phyloP scores from a whole-genome alignment of 2,329 filamentous ascomycete species.

The Ophioceras dolichostomum region DNA sequence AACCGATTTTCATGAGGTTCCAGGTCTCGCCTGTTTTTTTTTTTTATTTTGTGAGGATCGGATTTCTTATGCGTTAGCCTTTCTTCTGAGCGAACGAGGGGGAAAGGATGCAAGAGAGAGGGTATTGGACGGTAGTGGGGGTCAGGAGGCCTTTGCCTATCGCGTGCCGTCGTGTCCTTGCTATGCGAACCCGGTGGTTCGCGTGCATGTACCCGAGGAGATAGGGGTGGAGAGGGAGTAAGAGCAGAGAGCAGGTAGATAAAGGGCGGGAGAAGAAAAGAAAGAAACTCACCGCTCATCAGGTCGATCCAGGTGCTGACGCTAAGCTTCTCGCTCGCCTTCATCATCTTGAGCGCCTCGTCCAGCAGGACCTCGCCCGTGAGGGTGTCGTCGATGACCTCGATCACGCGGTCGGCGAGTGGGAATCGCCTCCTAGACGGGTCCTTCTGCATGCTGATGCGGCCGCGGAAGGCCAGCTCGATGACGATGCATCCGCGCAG shows the following conservation, averaged over 20 bases:
- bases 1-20: slow-evolving; percentile 99
- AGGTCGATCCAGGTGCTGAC: slow-evolving; percentile 98
- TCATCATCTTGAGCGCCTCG: slow-evolving; percentile 99
- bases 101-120: too few relatives aligned
- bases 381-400: slow-evolving; percentile 91
- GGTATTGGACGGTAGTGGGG: too few relatives aligned
- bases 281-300: slow-evolving; percentile 68
- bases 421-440: slow-evolving; percentile 84
- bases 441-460: slow-evolving; percentile 98
- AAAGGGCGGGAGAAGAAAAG: not conserved
- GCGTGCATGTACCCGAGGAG: too few relatives aligned
- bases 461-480: slow-evolving; percentile 88
- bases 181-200: too few relatives aligned
- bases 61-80: too few relatives aligned
- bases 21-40: slow-evolving; percentile 76
- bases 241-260: too few relatives aligned
- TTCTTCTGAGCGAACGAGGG: too few relatives aligned
- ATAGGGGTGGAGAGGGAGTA: too few relatives aligned
- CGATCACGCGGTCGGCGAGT: slow-evolving; percentile 83
- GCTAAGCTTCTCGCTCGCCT: slow-evolving; percentile 99
- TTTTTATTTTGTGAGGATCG: too few relatives aligned
- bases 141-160: too few relatives aligned
- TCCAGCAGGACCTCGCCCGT: slow-evolving; percentile 96
- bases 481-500: slow-evolving; percentile 96
- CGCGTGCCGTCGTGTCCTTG: too few relatives aligned